Base-by-base conservation (phyloP, 495 filamentous ascomycete genomes). In the Penicillium dipodomyicola region DNA sequence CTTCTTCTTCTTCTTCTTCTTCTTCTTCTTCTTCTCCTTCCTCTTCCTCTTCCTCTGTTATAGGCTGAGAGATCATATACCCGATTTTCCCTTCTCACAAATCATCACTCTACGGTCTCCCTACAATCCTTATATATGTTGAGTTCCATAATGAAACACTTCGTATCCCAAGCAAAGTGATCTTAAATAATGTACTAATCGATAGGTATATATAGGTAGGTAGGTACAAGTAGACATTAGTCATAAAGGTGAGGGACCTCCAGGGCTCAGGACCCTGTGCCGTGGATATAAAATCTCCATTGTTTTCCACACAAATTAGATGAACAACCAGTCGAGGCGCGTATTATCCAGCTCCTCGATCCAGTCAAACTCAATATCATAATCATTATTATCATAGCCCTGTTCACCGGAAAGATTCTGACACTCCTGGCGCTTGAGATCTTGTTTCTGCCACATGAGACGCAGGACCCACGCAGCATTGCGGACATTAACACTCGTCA, bases 361-460 rank as follows among this genome's bases (percentile, higher is more conserved):
- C 76, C 76, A 79, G 56, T 79, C 75, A 27, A 79, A 77, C 14
- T 67, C 63, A 32, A 69, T 58, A 44, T 73, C 67, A 49, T 67
- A 44, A 32, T 69, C 58, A 32, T 63, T 53, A 58, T 61, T 45
- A 27, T 60, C 54, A 39, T 43, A 41, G 32, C 33, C 49, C 30
- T 59, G 60, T 22, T 49, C 39, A 25, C 27, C n/a, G 8, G 14
- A 12, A 53, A 33, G 23, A 17, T 30, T 33, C 9, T 29, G 19
- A 41, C 42, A 44, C 30, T 65, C 60, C 14, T 58, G 58, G 4
- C 64, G 64, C 35, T 58, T 67, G 19, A 63, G 60, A 60, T 77
- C 76, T 20, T 74, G 70, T 33, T 76, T 77, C 56, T 72, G 69
- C 76, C 76, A 79, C 76, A 79, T 77, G 25, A 79, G 56, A 6